These are phyloP conservation scores for Populus hybrid DNA, from an alignment of 441 rosid species.

Conservation along the genomic window DNA sequence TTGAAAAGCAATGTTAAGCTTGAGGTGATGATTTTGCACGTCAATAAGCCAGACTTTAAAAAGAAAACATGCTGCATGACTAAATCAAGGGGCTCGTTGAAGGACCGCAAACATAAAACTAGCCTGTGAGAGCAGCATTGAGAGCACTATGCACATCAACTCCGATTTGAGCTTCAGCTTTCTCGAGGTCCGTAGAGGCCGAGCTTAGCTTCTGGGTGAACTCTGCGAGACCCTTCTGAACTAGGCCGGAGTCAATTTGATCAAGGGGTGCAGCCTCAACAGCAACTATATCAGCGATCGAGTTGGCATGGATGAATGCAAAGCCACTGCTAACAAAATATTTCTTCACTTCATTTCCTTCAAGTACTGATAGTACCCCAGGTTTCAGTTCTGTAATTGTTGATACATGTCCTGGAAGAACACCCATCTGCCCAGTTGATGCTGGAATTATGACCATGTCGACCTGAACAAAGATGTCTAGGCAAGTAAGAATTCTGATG, in stretches of 20 bases:
- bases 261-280: slow-evolving; percentile 74
- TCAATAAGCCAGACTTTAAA: not conserved
- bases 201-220: slow-evolving; percentile 66
- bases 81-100: not conserved
- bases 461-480: slow-evolving; percentile 41
- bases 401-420: slow-evolving; percentile 77
- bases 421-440: slow-evolving; percentile 84
- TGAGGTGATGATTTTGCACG: not conserved
- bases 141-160: slow-evolving; percentile 70
- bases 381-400: slow-evolving; percentile 83
- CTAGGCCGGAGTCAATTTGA: slow-evolving; percentile 53
- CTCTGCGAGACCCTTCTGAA: slow-evolving; percentile 76
- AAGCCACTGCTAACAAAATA: slow-evolving; percentile 82
- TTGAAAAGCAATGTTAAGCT: slow-evolving; percentile 1
- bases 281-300: slow-evolving; percentile 62
- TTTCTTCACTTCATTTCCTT: slow-evolving; percentile 53
- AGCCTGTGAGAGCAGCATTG: slow-evolving; percentile 71
- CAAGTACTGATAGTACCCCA: slow-evolving; percentile 68
- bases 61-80: not conserved
- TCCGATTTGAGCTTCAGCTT: slow-evolving; percentile 84
- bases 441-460: slow-evolving; percentile 93
- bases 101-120: not conserved
- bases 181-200: slow-evolving; percentile 70
- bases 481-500: not conserved
- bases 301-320: slow-evolving; percentile 72